Evolutionary conservation across 148 eudicot species (phyloP), one percentile per base, ranked within the genome.

Genomic region (Mesembryanthemum crystallinum): DNA sequence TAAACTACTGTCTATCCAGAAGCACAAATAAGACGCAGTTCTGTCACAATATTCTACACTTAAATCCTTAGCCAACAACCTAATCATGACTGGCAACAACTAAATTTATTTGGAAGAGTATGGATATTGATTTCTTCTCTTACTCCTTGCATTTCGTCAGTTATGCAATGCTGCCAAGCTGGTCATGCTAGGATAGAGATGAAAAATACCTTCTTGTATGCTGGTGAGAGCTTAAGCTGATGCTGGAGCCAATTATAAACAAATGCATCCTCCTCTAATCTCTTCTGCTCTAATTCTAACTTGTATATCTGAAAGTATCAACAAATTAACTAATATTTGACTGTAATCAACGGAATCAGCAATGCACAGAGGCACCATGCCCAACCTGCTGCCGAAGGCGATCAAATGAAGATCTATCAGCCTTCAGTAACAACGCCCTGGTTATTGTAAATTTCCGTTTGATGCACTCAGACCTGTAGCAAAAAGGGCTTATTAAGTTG

Each of bases 181-280:
- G n/a, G n/a, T n/a, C n/a, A n/a, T n/a, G n/a, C n/a, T n/a, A n/a
- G n/a, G n/a, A n/a, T n/a, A n/a, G n/a, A n/a, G n/a, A n/a, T 8
- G 64, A 72, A 35, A n/a, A 23, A 33, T 86, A 90, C 96, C 91
- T 88, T 89, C 81, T 91, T 83, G 79, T 88, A 91, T 35, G 89
- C 91, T 1, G 92, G 92, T 30, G 96, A 91, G 76, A 86, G 88
- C 82, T 89, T 91, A 64, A 89, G 87, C 80, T 91, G 92, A 73
- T 89, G 87, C 72, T 91, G 91, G 63, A 90, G 91, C 92, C 91
- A 91, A 80, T 89, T 91, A 84, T 87, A 91, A 68, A 89, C 96
- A 81, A 80, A 86, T 45, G 91, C 86, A 76, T 89, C 96, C 84
- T 91, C 96, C 76, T 91, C 88, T 72, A 91, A 67, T 78, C 96